Evolutionary conservation across 2,329 filamentous ascomycete species (phyloP), one percentile per base, ranked within the genome.

Genomic region (Pleomassaria siparia): DNA sequence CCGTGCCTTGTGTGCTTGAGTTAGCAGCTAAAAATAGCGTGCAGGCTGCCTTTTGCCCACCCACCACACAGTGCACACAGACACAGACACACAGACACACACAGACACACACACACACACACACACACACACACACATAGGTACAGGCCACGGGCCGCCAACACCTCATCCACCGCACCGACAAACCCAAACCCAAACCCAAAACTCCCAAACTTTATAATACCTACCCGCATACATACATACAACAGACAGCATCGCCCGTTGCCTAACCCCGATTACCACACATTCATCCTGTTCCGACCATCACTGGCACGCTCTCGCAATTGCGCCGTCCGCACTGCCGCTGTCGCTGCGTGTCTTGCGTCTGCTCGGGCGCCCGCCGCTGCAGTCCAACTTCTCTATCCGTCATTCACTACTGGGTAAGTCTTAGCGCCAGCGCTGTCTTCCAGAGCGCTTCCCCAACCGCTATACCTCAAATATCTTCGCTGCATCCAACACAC

Each of bases 381-480:
- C 12, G 37, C 24, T 6, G 22, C 37, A 11, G 37, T n/a, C 24
- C 22, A 20, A 43, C 20, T 32, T 13, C 24, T 18, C 30, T 22
- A 18, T 50, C 47, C 47, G 36, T 35, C 12, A 39, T 62, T 63
- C 60, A 67, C 66, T 66, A 66, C 66, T 67, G 67, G 64, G 59
- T 59, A 63, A 64, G 64, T 65, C 46, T 69, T 64, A 67, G 65
- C 66, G 66, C 66, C 66, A 62, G 60, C 46, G 53, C 54, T 54
- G 50, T 50, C 53, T 55, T 56, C 59, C 60, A 58, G 51, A 64
- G 59, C 65, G 63, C 66, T 63, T 67, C 64, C 49, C 57, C 64
- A 66, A 58, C 62, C 64, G 63, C 63, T 56, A 49, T 56, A 43
- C 53, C 53, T 55, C 60, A 55, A 62, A 60, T 58, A 60, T 58